phyloP scores from a whole-genome alignment of 371 early-diverging fungal species.

The Apophysomyces elegans region DNA sequence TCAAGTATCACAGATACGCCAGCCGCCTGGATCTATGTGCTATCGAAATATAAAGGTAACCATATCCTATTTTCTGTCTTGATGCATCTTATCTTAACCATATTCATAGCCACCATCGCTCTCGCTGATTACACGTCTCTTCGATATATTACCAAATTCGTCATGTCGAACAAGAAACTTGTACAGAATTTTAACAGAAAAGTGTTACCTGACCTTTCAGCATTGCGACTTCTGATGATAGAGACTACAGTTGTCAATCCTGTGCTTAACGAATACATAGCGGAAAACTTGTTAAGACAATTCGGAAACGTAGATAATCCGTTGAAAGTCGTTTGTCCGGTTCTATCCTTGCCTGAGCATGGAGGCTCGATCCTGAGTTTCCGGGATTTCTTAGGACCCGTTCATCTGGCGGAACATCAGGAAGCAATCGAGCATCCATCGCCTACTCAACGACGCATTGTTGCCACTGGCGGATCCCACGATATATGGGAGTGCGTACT shows the following conservation, averaged over 20 bases:
- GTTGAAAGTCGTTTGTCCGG: constrained; percentile 62
- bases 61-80: background rate
- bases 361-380: constrained; percentile 72
- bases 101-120: constrained; percentile 57
- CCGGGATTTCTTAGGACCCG: constrained; percentile 45
- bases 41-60: constrained; percentile 60
- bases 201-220: constrained; percentile 57
- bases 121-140: constrained; percentile 71
- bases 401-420: constrained; percentile 19
- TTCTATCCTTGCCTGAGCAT: constrained; percentile 70
- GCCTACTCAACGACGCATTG: constrained; percentile 14
- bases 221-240: constrained; percentile 64
- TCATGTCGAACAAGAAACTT: constrained; percentile 43
- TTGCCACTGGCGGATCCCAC: constrained; percentile 46
- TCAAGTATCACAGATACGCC: constrained; percentile 63
- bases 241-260: constrained; percentile 65
- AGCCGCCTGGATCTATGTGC: constrained; percentile 67
- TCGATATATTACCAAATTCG: constrained; percentile 49
- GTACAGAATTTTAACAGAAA: constrained; percentile 55
- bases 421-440: constrained; percentile 14
- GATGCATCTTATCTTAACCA: background rate
- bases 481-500: constrained; percentile 52
- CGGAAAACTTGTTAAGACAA: constrained; percentile 62
- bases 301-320: constrained; percentile 52
- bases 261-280: constrained; percentile 57